Evolutionary conservation across 2,329 filamentous ascomycete species (phyloP).

Genomic region (Colletotrichum liaoningense): DNA sequence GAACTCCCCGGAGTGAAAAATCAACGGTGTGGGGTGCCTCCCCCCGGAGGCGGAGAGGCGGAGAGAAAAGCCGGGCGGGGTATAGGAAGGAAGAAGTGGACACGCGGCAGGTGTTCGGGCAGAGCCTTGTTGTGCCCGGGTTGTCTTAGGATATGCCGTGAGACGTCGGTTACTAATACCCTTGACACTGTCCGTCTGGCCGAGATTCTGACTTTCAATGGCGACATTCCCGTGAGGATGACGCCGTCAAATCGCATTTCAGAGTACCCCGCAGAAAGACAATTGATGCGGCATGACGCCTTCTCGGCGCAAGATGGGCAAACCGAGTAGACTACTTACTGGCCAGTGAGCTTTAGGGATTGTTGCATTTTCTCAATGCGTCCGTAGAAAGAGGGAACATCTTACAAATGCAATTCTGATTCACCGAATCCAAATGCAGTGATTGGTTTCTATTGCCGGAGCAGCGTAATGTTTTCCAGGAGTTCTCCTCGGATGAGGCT

Average conservation of each 20-base stretch:
- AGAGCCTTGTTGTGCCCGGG: not conserved
- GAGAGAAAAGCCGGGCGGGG: not conserved
- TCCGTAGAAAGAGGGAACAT: not conserved
- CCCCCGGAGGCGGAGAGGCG: not conserved
- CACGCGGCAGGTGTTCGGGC: no score
- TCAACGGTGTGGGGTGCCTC: not conserved
- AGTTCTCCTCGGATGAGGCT: not conserved
- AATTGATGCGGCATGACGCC: constrained; percentile 16
- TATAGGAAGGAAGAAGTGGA: not conserved
- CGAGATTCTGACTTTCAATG: not conserved
- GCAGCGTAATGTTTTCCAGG: not conserved
- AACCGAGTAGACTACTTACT: not conserved
- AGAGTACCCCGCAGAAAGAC: constrained; percentile 22
- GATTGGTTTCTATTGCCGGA: not conserved
- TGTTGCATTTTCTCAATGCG: not conserved
- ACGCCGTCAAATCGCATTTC: constrained; percentile 23
- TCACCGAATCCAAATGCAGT: not conserved
- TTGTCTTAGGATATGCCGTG: no score
- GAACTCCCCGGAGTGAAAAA: not conserved
- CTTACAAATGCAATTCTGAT: constrained; percentile 19
- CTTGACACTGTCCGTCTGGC: not conserved
- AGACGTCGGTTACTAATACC: not conserved
- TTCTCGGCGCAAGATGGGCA: constrained; percentile 12
- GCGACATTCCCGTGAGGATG: constrained; percentile 22
- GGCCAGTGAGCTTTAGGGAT: not conserved